Percentiles rank a stretch among this genome's conserved stretches.
Evolutionary conservation across 495 filamentous ascomycete genomes (phyloP).

Genomic region (Aspergillus haitiensis): DNA sequence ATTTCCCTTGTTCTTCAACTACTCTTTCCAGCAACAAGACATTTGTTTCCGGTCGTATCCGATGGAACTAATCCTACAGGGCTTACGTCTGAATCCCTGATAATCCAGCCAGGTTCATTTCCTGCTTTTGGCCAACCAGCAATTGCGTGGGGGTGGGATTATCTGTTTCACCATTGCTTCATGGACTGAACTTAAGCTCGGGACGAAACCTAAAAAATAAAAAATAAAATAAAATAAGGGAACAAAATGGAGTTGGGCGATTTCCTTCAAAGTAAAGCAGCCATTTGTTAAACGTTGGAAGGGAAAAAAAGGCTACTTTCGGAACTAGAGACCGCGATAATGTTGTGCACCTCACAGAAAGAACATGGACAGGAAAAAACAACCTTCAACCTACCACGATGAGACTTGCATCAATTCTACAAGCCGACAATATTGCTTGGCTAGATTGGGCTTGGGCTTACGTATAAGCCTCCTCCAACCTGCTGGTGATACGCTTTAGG

Average conservation of each 20-base stretch:
- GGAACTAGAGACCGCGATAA: no score
- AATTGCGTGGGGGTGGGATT: slow-evolving; percentile 16
- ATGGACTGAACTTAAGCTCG: slow-evolving; percentile 19
- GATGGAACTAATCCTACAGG: slow-evolving; percentile 11
- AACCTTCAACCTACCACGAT: background rate
- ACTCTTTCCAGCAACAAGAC: slow-evolving; percentile 7
- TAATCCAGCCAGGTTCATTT: slow-evolving; percentile 21
- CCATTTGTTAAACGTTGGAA: background rate
- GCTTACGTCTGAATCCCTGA: slow-evolving; percentile 9
- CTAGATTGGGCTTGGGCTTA: slow-evolving; percentile 7
- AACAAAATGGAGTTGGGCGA: background rate
- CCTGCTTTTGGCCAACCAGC: slow-evolving; percentile 13
- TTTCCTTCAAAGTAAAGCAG: no score
- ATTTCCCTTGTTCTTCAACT: slow-evolving; percentile 7
- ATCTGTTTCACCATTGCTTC: slow-evolving; percentile 29
- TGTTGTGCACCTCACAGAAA: no score
- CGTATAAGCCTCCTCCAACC: slow-evolving; percentile 7
- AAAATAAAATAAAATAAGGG: background rate
- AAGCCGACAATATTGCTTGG: background rate
- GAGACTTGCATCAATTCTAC: background rate
- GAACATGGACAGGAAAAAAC: background rate
- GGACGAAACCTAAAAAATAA: slow-evolving; percentile 15
- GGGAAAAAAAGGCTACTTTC: background rate
- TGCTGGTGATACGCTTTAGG: slow-evolving; percentile 17
- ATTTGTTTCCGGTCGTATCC: slow-evolving; percentile 15